Evolutionary conservation across 106 monocot species (phyloP).

Genomic region (Cymbidium sinense): DNA sequence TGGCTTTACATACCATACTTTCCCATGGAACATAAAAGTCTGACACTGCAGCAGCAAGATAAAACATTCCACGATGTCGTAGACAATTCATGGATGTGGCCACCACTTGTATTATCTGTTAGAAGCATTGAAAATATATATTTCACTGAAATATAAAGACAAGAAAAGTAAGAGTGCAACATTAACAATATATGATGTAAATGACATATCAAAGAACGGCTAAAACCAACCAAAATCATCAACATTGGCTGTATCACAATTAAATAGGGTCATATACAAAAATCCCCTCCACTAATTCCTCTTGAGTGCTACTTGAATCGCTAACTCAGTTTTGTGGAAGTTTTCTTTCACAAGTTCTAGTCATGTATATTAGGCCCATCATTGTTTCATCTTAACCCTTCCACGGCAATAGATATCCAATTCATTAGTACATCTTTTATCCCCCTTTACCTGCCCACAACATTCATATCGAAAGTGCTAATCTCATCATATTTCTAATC

Average conservation of each 20-base stretch:
- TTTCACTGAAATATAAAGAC: neutral
- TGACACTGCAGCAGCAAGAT: slow-evolving; percentile 95
- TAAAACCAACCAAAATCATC: neutral
- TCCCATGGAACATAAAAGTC: slow-evolving; percentile 99
- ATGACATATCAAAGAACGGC: neutral
- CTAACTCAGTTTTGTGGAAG: neutral
- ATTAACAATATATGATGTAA: neutral
- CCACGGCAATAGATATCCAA: neutral
- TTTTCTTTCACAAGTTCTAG: neutral
- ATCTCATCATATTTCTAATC: neutral
- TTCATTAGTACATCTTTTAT: neutral
- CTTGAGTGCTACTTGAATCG: neutral
- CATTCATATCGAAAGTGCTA: neutral
- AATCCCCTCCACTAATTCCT: neutral
- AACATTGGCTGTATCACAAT: neutral
- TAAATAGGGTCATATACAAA: neutral
- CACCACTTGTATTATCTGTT: slow-evolving; percentile 67
- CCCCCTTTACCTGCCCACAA: neutral
- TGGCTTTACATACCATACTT: slow-evolving; percentile 56
- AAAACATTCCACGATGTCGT: slow-evolving; percentile 64
- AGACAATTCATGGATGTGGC: slow-evolving; percentile 60
- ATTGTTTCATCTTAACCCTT: neutral
- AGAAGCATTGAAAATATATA: neutral
- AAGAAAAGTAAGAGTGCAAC: neutral
- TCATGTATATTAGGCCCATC: neutral